A percentile compares a stretch with the other conserved stretches of the same genome.
phyloP scores from a whole-genome alignment of 2,329 filamentous ascomycete genomes.

The Chrysosporium queenslandicum region DNA sequence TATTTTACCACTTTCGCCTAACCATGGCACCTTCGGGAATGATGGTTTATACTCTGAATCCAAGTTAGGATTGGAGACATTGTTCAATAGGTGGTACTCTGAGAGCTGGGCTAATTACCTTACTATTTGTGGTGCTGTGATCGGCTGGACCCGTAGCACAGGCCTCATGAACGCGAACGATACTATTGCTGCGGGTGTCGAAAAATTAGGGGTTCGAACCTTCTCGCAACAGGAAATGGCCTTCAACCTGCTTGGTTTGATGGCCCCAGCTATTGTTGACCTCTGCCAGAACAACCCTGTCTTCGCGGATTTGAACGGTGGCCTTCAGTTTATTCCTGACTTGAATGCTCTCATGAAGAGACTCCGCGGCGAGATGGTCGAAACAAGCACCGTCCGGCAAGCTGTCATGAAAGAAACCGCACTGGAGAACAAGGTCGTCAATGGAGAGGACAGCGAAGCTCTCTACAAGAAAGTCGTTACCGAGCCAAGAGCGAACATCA shows the following conservation, averaged over 20 bases:
- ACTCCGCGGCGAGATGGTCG: conserved; percentile 86
- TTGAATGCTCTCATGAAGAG: conserved; percentile 89
- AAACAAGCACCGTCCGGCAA: conserved; percentile 84
- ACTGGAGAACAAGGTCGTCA: conserved; percentile 94
- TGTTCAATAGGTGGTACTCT: conserved; percentile 97
- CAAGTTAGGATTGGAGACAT: conserved; percentile 89
- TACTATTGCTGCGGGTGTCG: conserved; percentile 90
- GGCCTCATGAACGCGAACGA: conserved; percentile 98
- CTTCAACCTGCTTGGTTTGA: conserved; percentile 91
- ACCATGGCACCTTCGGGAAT: conserved; percentile 96
- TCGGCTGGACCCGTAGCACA: conserved; percentile 97
- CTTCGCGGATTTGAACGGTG: conserved; percentile 94
- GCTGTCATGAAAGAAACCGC: conserved; percentile 93
- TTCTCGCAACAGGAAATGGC: conserved; percentile 99
- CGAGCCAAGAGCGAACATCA: conserved; percentile 92
- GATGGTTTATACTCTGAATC: conserved; percentile 98
- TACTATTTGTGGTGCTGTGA: conserved; percentile 94
- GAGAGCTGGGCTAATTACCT: conserved; percentile 97
- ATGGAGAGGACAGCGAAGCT: conserved; percentile 82
- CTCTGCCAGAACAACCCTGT: conserved; percentile 93
- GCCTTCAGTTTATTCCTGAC: conserved; percentile 92
- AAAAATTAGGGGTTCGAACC: conserved; percentile 91
- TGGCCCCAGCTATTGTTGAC: conserved; percentile 89
- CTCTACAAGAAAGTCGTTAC: conserved; percentile 92
- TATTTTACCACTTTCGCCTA: conserved; percentile 88